A percentile compares a stretch with the other conserved stretches of the same genome.
These are phyloP conservation scores for Zymoseptoria pseudotritici DNA, from an alignment of 2,329 filamentous ascomycete genomes.

Conservation along the genomic window DNA sequence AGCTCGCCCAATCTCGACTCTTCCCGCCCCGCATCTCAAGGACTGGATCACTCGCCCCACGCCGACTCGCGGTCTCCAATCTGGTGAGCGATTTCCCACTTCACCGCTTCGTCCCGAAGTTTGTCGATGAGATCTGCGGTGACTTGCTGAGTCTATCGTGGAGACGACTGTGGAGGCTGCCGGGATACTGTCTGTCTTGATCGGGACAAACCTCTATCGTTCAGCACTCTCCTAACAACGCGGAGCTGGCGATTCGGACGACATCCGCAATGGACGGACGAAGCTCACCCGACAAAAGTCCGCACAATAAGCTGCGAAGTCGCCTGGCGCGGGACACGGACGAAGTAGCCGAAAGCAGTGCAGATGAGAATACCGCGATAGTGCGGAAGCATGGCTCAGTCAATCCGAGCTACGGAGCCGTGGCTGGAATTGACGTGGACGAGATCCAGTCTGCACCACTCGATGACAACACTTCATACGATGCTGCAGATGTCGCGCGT, in stretches of 20 bases:
- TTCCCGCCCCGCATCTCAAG: neutral
- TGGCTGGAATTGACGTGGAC: conserved; percentile 15
- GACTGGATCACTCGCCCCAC: too few species aligned
- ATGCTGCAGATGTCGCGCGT: neutral
- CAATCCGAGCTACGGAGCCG: conserved; percentile 19
- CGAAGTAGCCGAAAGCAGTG: conserved; percentile 29
- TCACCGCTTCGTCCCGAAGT: neutral
- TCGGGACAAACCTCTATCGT: too few species aligned
- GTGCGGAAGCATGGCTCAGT: conserved; percentile 17
- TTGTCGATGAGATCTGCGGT: neutral
- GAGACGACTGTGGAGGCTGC: neutral
- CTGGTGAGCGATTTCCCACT: neutral
- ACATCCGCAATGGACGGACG: neutral
- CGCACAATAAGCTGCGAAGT: conserved; percentile 7
- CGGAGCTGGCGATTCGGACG: neutral
- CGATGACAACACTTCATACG: conserved; percentile 4
- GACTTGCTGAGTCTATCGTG: neutral
- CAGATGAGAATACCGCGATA: conserved; percentile 38
- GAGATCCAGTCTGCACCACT: conserved; percentile 13
- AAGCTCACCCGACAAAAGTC: conserved; percentile 5
- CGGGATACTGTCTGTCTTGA: too few species aligned
- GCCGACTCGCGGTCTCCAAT: too few species aligned
- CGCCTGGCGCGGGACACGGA: conserved; percentile 9
- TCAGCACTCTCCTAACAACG: too few species aligned
- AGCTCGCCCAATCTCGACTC: neutral